A percentile compares a stretch with the other conserved stretches of the same genome.
phyloP scores from a whole-genome alignment of 139 green algal genomes.

The Nannochloris sp. region DNA sequence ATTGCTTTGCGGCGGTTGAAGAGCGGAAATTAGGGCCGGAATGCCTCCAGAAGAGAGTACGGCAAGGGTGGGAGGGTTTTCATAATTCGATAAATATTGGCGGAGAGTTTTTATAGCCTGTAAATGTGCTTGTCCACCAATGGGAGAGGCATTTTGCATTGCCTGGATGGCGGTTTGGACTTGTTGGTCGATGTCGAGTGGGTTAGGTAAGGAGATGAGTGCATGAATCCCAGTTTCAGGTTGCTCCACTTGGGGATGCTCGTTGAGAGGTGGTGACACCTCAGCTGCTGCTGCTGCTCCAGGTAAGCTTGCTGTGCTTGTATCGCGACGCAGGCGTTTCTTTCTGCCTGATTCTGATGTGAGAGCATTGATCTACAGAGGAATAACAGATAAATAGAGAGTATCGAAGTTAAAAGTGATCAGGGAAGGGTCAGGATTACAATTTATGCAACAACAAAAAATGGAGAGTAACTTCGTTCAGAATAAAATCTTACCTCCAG shows the following conservation, averaged over 20 bases:
- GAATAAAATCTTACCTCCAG: too few species aligned
- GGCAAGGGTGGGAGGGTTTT: not conserved
- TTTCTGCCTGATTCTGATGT: too few species aligned
- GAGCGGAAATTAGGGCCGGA: slow-evolving; percentile 15
- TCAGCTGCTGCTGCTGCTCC: not conserved
- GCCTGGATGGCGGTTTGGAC: not conserved
- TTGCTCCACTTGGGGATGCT: not conserved
- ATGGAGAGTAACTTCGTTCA: too few species aligned
- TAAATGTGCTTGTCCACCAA: slow-evolving; percentile 4
- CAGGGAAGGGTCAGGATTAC: too few species aligned
- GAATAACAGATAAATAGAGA: too few species aligned
- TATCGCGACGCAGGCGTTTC: slow-evolving; percentile 25
- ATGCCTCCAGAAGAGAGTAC: slow-evolving; percentile 14
- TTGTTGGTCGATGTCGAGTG: not conserved
- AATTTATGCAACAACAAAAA: too few species aligned
- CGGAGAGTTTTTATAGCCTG: slow-evolving; percentile 17
- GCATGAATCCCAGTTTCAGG: not conserved
- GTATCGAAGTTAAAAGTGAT: too few species aligned
- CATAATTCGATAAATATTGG: slow-evolving; percentile 21
- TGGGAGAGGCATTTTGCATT: slow-evolving; percentile 6
- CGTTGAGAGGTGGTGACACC: not conserved
- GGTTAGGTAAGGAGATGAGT: not conserved
- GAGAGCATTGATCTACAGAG: too few species aligned
- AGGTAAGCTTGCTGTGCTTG: slow-evolving; percentile 4
- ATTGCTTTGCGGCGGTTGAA: slow-evolving; percentile 17